Percentiles rank a stretch among this genome's conserved stretches.
phyloP scores from a whole-genome alignment of 805 yeast species.

The Candida ascalaphidarum region DNA sequence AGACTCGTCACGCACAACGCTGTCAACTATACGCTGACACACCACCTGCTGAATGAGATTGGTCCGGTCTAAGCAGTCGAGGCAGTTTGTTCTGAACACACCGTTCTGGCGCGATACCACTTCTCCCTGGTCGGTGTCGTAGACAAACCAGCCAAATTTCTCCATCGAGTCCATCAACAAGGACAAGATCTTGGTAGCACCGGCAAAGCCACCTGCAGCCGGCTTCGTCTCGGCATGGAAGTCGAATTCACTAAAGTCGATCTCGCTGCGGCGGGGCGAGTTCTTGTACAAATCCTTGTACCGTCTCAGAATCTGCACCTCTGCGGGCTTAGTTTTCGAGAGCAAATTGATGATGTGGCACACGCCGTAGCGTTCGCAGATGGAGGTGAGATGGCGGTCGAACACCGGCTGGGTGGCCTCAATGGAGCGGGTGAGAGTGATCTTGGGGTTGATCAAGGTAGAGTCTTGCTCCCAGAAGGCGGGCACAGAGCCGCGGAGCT shows the following conservation, averaged over 20 bases:
- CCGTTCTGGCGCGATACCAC: slow-evolving; percentile 77
- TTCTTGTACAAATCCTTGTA: slow-evolving; percentile 49
- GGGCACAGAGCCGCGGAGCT: slow-evolving; percentile 94
- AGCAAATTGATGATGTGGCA: slow-evolving; percentile 84
- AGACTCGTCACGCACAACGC: slow-evolving; percentile 14
- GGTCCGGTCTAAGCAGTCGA: slow-evolving; percentile 92
- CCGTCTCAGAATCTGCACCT: slow-evolving; percentile 59
- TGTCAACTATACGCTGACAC: slow-evolving; percentile 60
- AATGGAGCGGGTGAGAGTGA: slow-evolving; percentile 75
- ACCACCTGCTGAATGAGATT: slow-evolving; percentile 82
- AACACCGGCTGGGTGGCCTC: slow-evolving; percentile 93
- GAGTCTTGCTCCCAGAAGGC: slow-evolving; percentile 98
- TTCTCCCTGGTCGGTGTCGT: slow-evolving; percentile 48
- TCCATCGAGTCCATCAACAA: slow-evolving; percentile 56
- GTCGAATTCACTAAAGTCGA: slow-evolving; percentile 73
- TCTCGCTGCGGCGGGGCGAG: slow-evolving; percentile 25
- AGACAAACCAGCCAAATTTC: slow-evolving; percentile 77
- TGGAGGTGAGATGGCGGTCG: slow-evolving; percentile 65
- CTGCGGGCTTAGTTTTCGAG: slow-evolving; percentile 67
- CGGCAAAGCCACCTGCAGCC: slow-evolving; percentile 71
- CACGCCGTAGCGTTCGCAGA: slow-evolving; percentile 72
- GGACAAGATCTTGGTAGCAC: slow-evolving; percentile 64
- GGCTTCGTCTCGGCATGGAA: slow-evolving; percentile 87
- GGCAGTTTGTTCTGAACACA: slow-evolving; percentile 85
- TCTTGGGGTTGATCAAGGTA: slow-evolving; percentile 83